phyloP scores from a whole-genome alignment of 148 eudicot species.

The Cornus kousa region DNA sequence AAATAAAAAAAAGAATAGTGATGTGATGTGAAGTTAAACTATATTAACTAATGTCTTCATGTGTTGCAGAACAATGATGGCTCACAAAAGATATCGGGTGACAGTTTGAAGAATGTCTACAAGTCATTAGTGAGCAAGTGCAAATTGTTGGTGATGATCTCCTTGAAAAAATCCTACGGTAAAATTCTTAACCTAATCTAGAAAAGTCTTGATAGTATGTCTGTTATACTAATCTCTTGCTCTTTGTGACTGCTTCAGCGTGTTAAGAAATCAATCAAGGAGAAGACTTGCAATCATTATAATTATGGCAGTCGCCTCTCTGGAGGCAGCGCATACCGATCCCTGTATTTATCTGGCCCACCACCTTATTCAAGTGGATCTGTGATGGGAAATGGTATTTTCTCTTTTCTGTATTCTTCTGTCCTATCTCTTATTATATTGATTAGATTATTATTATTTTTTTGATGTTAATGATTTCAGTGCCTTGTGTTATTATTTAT shows the following conservation, averaged over 20 bases:
- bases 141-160: slow-evolving; percentile 85
- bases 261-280: slow-evolving; percentile 52
- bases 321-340: slow-evolving; percentile 88
- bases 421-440: no score
- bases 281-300: slow-evolving; percentile 61
- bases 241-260: slow-evolving; percentile 21
- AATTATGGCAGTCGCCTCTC: slow-evolving; percentile 64
- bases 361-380: slow-evolving; percentile 76
- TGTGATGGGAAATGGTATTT: slow-evolving; percentile 68
- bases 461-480: background rate
- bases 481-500: background rate
- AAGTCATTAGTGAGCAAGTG: slow-evolving; percentile 72
- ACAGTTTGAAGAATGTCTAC: slow-evolving; percentile 57
- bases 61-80: slow-evolving; percentile 82
- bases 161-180: slow-evolving; percentile 78
- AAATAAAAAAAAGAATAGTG: no score
- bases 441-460: no score
- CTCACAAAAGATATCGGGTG: slow-evolving; percentile 75
- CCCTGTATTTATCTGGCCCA: slow-evolving; percentile 67
- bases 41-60: slow-evolving; percentile 1
- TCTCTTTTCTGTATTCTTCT: background rate
- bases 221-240: background rate
- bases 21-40: background rate
- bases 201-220: no score
- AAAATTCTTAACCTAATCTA: background rate